Percentiles rank a stretch among this genome's conserved stretches.
phyloP scores from a whole-genome alignment of 805 yeast species.

The Teunomyces kruisii region DNA sequence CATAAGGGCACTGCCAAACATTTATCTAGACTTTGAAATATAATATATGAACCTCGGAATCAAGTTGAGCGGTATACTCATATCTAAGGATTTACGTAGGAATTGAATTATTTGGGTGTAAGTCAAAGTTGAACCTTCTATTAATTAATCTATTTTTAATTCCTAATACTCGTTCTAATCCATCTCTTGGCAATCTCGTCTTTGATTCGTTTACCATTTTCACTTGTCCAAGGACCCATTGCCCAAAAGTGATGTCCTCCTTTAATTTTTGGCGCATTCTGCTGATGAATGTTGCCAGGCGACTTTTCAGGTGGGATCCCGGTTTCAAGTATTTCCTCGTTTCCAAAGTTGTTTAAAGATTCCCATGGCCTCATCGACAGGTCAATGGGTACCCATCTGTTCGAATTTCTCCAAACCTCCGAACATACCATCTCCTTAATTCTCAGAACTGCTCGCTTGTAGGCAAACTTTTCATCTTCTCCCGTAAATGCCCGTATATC shows the following conservation, averaged over 20 bases:
- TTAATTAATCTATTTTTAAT: slow-evolving; percentile 3
- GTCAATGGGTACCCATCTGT: slow-evolving; percentile 58
- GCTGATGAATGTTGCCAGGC: neutral
- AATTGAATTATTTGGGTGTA: too few relatives aligned
- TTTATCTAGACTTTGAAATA: too few relatives aligned
- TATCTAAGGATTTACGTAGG: too few relatives aligned
- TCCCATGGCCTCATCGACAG: slow-evolving; percentile 61
- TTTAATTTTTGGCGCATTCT: slow-evolving; percentile 34
- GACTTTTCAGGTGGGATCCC: too few relatives aligned
- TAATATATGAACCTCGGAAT: too few relatives aligned
- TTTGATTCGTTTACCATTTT: slow-evolving; percentile 46
- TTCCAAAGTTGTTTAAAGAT: neutral
- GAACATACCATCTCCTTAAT: slow-evolving; percentile 59
- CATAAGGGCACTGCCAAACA: slow-evolving; percentile 8
- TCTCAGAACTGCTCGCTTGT: slow-evolving; percentile 66
- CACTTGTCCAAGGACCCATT: slow-evolving; percentile 55
- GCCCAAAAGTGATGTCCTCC: slow-evolving; percentile 62
- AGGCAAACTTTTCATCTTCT: slow-evolving; percentile 75
- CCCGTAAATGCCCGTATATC: slow-evolving; percentile 64
- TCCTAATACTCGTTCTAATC: slow-evolving; percentile 40
- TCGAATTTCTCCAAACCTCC: slow-evolving; percentile 46
- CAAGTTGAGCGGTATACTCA: too few relatives aligned
- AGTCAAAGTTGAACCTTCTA: too few relatives aligned
- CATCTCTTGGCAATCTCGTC: slow-evolving; percentile 58
- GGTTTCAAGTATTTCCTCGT: too few relatives aligned